Evolutionary conservation across 1,284 basidiomycete species (phyloP).

Genomic region (Melampsora americana): DNA sequence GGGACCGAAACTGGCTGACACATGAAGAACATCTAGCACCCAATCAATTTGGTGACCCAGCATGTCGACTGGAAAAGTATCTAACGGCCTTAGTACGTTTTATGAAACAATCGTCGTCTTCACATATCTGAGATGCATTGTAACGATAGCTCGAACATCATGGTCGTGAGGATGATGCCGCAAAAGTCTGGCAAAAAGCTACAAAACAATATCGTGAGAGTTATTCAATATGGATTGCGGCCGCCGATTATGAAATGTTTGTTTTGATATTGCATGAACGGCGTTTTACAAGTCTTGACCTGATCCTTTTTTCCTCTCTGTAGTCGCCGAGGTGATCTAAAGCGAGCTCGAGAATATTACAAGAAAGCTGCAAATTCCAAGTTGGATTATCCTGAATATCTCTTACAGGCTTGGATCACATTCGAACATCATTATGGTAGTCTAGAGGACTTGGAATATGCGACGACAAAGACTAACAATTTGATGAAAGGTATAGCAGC

Average conservation of each 20-base stretch:
- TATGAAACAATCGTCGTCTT: background rate
- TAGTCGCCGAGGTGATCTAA: slow-evolving; percentile 40
- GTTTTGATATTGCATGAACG: background rate
- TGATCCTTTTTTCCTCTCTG: background rate
- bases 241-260: slow-evolving; percentile 42
- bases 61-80: slow-evolving; percentile 42
- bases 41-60: slow-evolving; percentile 33
- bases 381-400: slow-evolving; percentile 43
- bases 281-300: background rate
- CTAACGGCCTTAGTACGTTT: slow-evolving; percentile 24
- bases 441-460: slow-evolving; percentile 39
- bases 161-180: slow-evolving; percentile 33
- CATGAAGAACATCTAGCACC: background rate
- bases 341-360: slow-evolving; percentile 42
- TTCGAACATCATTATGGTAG: slow-evolving; percentile 43
- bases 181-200: slow-evolving; percentile 42
- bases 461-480: slow-evolving; percentile 31
- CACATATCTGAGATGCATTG: background rate
- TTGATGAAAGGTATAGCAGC: slow-evolving; percentile 43
- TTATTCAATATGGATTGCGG: slow-evolving; percentile 36
- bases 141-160: slow-evolving; percentile 29
- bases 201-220: slow-evolving; percentile 41
- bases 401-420: slow-evolving; percentile 42
- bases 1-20: background rate
- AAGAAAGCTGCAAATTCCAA: slow-evolving; percentile 43